phyloP scores from a whole-genome alignment of 75 land plant genomes.

The Ceratopteris richardii region DNA sequence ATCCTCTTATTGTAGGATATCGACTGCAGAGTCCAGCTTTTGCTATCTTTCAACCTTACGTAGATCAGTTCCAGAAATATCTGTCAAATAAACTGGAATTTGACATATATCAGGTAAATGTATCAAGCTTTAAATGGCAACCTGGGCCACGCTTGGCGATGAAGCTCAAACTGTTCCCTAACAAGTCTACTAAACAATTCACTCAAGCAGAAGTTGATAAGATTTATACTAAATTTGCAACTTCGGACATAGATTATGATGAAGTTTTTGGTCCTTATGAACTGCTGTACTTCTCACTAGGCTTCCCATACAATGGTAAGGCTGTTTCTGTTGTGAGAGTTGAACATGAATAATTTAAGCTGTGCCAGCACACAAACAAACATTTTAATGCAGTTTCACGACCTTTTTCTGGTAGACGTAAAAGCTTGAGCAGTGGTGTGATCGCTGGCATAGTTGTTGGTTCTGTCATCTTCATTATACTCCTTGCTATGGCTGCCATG shows the following conservation, averaged over 20 bases:
- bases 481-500: neutral
- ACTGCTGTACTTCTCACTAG: constrained; percentile 55
- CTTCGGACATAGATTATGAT: constrained; percentile 46
- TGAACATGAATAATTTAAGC: neutral
- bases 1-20: constrained; percentile 53
- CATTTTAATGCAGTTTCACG: neutral
- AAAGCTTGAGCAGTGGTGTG: neutral
- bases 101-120: constrained; percentile 32
- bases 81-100: constrained; percentile 37
- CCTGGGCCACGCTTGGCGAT: constrained; percentile 71
- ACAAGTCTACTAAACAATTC: constrained; percentile 14
- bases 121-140: constrained; percentile 52
- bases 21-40: constrained; percentile 84
- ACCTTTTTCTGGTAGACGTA: neutral
- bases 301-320: constrained; percentile 11
- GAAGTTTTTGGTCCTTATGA: constrained; percentile 82
- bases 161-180: constrained; percentile 56
- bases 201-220: constrained; percentile 48
- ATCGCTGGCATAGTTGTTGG: constrained; percentile 1
- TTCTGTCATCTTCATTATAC: neutral
- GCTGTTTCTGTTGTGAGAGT: neutral
- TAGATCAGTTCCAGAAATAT: constrained; percentile 17
- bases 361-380: neutral
- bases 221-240: constrained; percentile 32
- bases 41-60: constrained; percentile 45